Conservation (phyloP, 2,329 filamentous ascomycete genomes). For the Triangularia setosa region DNA sequence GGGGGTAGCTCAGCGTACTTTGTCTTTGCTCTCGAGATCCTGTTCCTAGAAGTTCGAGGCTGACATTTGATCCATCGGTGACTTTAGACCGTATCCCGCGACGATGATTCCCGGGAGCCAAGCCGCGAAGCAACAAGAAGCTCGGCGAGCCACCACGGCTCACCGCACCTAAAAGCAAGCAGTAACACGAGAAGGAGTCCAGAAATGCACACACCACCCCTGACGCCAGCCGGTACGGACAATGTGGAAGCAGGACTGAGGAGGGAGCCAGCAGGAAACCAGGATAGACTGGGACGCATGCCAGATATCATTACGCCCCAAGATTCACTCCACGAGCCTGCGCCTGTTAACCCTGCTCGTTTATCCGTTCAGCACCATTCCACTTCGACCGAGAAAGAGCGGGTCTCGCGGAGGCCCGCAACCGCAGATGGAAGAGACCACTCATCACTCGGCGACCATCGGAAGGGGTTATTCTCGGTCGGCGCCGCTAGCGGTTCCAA, state of each 20-base stretch:
- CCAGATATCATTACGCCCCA: conserved; percentile 59
- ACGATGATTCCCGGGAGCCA: conserved; percentile 56
- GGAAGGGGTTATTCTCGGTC: conserved; percentile 52
- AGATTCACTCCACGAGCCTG: conserved; percentile 56
- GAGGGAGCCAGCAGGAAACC: conserved; percentile 19
- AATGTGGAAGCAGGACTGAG: conserved; percentile 37
- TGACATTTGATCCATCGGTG: conserved; percentile 8
- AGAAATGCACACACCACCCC: conserved; percentile 78
- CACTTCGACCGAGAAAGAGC: conserved; percentile 35
- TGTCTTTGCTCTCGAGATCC: background rate
- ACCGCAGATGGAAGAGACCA: conserved; percentile 34
- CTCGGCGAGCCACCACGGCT: conserved; percentile 57
- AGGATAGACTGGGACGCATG: conserved; percentile 21
- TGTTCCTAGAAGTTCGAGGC: conserved; percentile 6
- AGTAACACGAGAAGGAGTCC: conserved; percentile 41
- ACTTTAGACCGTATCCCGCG: conserved; percentile 55
- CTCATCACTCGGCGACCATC: conserved; percentile 36
- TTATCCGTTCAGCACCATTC: conserved; percentile 39
- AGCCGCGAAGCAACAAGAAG: conserved; percentile 62
- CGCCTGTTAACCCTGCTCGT: conserved; percentile 38
- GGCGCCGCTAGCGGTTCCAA: conserved; percentile 39
- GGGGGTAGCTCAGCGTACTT: background rate
- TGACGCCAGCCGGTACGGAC: conserved; percentile 77
- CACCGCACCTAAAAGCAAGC: conserved; percentile 62
- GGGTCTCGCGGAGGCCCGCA: conserved; percentile 37